Conservation (phyloP, 148 eudicot genomes). For the Vaccinium myrtillus region DNA sequence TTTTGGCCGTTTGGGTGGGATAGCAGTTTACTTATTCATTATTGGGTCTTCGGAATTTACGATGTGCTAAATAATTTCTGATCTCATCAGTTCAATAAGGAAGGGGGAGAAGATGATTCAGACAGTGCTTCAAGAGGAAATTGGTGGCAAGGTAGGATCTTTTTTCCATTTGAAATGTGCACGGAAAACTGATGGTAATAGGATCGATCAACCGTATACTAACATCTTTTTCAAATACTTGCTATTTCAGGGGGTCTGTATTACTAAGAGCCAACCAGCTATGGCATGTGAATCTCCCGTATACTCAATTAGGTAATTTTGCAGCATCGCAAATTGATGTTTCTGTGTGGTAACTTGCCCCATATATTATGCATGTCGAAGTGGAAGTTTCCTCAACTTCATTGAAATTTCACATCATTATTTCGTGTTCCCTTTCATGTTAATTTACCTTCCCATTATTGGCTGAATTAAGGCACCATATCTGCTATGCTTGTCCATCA, state of each 20-base stretch:
- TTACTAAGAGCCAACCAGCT: too few species aligned
- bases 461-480: too few species aligned
- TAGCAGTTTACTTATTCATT: neutral
- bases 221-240: neutral
- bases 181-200: neutral
- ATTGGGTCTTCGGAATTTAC: neutral
- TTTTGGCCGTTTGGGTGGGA: neutral
- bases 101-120: conserved; percentile 69
- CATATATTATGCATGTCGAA: neutral
- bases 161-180: neutral
- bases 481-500: too few species aligned
- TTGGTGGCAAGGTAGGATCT: conserved; percentile 82
- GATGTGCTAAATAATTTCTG: neutral
- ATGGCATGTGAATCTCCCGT: too few species aligned
- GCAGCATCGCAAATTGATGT: neutral
- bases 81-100: conserved; percentile 49
- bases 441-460: neutral
- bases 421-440: neutral
- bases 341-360: neutral
- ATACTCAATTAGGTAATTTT: too few species aligned
- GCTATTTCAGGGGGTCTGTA: conserved; percentile 39
- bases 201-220: neutral
- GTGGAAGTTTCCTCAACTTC: conserved; percentile 5
- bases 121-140: conserved; percentile 75
- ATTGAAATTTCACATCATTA: neutral